These are phyloP conservation scores for Mikania micrantha DNA, from an alignment of 129 eudicot species.

Conservation along the genomic window DNA sequence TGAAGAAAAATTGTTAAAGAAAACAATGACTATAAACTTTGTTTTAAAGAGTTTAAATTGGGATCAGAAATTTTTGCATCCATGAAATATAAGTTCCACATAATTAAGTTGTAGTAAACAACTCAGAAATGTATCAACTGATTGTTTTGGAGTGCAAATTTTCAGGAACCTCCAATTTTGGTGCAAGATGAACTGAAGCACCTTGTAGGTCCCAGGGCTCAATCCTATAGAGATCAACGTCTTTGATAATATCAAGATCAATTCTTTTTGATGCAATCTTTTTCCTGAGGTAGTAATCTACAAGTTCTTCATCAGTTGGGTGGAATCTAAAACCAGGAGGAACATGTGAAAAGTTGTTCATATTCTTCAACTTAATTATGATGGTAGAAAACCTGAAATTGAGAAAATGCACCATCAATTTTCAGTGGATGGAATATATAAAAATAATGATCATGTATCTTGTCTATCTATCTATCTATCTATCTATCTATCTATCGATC, in stretches of 20 bases:
- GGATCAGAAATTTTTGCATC: constrained; percentile 21
- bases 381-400: constrained; percentile 30
- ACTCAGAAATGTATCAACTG: constrained; percentile 30
- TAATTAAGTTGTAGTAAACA: constrained; percentile 21
- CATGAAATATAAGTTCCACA: constrained; percentile 11
- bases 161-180: constrained; percentile 19
- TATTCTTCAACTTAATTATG: constrained; percentile 21
- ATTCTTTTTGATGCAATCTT: constrained; percentile 72
- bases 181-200: constrained; percentile 22
- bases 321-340: constrained; percentile 96
- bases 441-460: neutral
- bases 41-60: neutral
- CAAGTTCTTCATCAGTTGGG: constrained; percentile 93
- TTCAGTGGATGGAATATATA: neutral
- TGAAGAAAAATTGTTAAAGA: neutral
- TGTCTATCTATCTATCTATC: no score
- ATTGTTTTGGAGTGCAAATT: constrained; percentile 15
- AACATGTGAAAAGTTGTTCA: constrained; percentile 76
- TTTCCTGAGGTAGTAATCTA: constrained; percentile 80
- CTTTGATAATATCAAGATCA: constrained; percentile 83
- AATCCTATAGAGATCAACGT: constrained; percentile 79
- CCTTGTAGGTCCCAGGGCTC: constrained; percentile 99
- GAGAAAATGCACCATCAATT: constrained; percentile 7
- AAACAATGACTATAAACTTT: neutral
- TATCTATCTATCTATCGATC: no score